Base-by-base conservation (phyloP, 495 filamentous ascomycete species). In the Xylaria longipes region DNA sequence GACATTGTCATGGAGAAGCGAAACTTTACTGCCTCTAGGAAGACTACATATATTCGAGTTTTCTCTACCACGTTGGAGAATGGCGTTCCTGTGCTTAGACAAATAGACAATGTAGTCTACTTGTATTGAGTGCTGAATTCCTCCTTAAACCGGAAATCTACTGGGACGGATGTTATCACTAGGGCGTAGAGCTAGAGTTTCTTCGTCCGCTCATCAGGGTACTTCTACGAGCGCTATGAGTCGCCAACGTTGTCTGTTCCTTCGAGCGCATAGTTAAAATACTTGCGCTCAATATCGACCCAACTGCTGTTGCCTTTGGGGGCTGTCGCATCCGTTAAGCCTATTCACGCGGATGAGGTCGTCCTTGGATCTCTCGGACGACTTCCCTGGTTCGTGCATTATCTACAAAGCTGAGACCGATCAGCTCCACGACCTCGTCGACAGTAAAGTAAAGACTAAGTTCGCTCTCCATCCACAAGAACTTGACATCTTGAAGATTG, bases 351-450 rank as follows among this genome's bases (percentile, higher is more conserved):
- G 85, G 84, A 22, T 71, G 72, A 25, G 82, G 81, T 50, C 83
- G 82, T 45, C 80, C 80, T 77, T 87, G 88, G 72, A 99, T 97
- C 80, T 97, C 93, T 70, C 84, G 86, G 66, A 97, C 90, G 29
- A 92, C 91, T 74, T 88, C 89, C 76, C 92, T 87, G 57, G 94
- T 89, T 75, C 92, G 83, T 33, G 91, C 86, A 75, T 92, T 94
- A 79, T 97, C 95, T 68, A 95, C 94, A 83, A 99, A 99, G 77
- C 97, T 87, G 20, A 94, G 90, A 73, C 91, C 85, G 60, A 99
- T 91, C 81, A 99, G 75, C 74, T 98, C 96, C 25, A 97, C 84
- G 48, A 98, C 88, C 83, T 98, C 96, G 54, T 93, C 93, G 5
- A 84, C 84, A 20, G 90, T 89, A 79, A 97, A 97, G 72, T 97